Conservation (phyloP, 805 yeast genomes). For the Yarrowia phangngaensis region DNA sequence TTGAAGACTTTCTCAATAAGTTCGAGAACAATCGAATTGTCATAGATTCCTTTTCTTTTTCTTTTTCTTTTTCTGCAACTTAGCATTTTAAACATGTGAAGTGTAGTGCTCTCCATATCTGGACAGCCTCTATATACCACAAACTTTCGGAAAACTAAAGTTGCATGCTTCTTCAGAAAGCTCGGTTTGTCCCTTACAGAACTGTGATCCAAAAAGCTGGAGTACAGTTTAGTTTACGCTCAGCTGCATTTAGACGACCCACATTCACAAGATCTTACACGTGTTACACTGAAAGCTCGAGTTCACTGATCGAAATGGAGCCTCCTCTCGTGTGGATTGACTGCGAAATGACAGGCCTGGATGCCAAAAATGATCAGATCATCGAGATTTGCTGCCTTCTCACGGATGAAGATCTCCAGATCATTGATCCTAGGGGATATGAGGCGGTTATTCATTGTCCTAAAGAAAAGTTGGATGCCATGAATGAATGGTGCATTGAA, state of each 20-base stretch:
- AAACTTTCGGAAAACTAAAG: too few relatives aligned
- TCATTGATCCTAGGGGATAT: conserved; percentile 67
- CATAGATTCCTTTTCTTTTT: too few relatives aligned
- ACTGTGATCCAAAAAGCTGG: too few relatives aligned
- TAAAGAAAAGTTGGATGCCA: conserved; percentile 43
- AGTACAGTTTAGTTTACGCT: too few relatives aligned
- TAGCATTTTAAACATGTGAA: too few relatives aligned
- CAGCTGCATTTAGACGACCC: not conserved
- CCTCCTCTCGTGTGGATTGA: conserved; percentile 74
- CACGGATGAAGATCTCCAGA: conserved; percentile 75
- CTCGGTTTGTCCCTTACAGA: too few relatives aligned
- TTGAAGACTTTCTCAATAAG: too few relatives aligned
- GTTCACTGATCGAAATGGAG: not conserved
- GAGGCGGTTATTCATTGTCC: conserved; percentile 77
- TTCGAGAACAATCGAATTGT: too few relatives aligned
- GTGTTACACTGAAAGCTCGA: not conserved
- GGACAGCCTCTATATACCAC: too few relatives aligned
- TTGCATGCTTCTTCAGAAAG: too few relatives aligned
- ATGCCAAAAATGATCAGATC: conserved; percentile 72
- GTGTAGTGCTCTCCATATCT: too few relatives aligned
- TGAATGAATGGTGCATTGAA: conserved; percentile 10
- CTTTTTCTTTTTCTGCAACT: too few relatives aligned
- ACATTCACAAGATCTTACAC: not conserved
- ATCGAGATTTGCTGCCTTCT: conserved; percentile 88
- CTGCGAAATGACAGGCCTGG: conserved; percentile 97